phyloP scores from a whole-genome alignment of 352 stramenopile genomes.

The Pythium aquatile region DNA sequence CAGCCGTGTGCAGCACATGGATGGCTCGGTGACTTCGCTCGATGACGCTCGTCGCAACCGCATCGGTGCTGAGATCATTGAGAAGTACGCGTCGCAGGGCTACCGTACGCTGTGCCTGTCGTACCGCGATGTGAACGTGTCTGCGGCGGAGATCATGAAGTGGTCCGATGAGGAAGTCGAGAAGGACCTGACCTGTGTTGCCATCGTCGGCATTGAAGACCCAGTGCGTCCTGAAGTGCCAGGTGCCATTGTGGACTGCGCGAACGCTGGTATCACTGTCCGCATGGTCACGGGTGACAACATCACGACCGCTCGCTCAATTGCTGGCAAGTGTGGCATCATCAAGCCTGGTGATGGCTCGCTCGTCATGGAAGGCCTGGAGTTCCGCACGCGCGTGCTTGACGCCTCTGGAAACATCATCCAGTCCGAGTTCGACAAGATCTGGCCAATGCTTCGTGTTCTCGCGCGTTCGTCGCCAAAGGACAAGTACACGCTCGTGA shows the following conservation, averaged over 20 bases:
- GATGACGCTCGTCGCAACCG: no score
- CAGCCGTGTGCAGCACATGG: slow-evolving; percentile 59
- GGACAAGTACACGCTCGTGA: slow-evolving; percentile 91
- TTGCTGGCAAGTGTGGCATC: slow-evolving; percentile 88
- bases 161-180: slow-evolving; percentile 65
- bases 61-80: slow-evolving; percentile 38
- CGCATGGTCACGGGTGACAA: slow-evolving; percentile 93
- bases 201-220: slow-evolving; percentile 93
- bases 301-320: slow-evolving; percentile 88
- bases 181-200: slow-evolving; percentile 39
- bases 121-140: slow-evolving; percentile 70
- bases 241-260: slow-evolving; percentile 87
- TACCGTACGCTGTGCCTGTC: slow-evolving; percentile 79
- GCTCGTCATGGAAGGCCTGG: not conserved
- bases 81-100: slow-evolving; percentile 84
- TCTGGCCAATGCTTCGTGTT: slow-evolving; percentile 86
- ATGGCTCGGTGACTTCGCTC: slow-evolving; percentile 41
- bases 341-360: slow-evolving; percentile 36
- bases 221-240: slow-evolving; percentile 89
- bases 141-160: slow-evolving; percentile 58
- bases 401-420: slow-evolving; percentile 49
- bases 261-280: slow-evolving; percentile 90
- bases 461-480: slow-evolving; percentile 88
- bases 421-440: slow-evolving; percentile 62
- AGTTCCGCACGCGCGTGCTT: slow-evolving; percentile 45